Evolutionary conservation across 1,139 yeast species (phyloP).

Genomic region (Wickerhamomyces sp.): DNA sequence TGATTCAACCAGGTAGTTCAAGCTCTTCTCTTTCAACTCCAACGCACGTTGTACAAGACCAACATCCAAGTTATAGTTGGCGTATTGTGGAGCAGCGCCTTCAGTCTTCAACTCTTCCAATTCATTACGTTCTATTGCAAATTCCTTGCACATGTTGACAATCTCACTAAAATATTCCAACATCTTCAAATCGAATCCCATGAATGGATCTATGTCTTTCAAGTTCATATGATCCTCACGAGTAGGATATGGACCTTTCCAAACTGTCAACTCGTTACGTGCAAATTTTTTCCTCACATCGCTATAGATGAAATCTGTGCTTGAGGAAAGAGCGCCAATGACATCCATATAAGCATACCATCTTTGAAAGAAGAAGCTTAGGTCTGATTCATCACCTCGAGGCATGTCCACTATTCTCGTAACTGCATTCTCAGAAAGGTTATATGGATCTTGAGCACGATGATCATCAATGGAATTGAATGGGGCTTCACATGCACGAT

Average conservation of each 20-base stretch:
- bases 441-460: conserved; percentile 5
- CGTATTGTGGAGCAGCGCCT: conserved; percentile 23
- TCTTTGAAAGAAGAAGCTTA: conserved; percentile 56
- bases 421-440: neutral
- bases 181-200: conserved; percentile 54
- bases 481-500: too few relatives aligned
- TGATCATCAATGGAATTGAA: too few relatives aligned
- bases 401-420: conserved; percentile 8
- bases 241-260: conserved; percentile 25
- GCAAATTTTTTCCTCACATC: conserved; percentile 14
- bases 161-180: conserved; percentile 46
- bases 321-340: conserved; percentile 48
- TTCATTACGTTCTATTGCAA: neutral
- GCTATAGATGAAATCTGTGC: neutral
- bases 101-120: conserved; percentile 10
- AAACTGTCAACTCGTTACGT: conserved; percentile 9
- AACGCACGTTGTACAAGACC: conserved; percentile 38
- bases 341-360: conserved; percentile 74
- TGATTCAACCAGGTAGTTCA: conserved; percentile 21
- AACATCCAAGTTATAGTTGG: neutral
- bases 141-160: conserved; percentile 36
- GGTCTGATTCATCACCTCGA: conserved; percentile 31
- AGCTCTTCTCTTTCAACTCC: conserved; percentile 37
- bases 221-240: conserved; percentile 11
- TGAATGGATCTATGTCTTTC: conserved; percentile 48